These are phyloP conservation scores for Irpex lacteus DNA, from an alignment of 1,284 basidiomycete species.

Conservation along the genomic window DNA sequence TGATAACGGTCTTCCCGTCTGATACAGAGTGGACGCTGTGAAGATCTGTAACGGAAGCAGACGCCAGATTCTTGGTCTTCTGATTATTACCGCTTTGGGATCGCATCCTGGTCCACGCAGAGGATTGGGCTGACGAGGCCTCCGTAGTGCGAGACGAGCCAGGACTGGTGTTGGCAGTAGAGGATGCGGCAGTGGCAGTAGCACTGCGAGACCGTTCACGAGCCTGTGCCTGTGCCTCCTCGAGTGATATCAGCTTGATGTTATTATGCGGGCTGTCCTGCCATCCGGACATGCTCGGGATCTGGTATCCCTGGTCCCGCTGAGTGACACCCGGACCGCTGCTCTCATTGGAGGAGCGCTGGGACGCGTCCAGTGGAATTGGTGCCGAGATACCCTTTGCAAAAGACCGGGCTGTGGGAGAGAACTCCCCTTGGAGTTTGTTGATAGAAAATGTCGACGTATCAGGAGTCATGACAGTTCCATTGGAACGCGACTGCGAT, in stretches of 20 bases:
- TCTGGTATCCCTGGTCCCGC: slow-evolving; percentile 5
- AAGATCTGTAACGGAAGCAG: slow-evolving; percentile 7
- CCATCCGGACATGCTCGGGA: slow-evolving; percentile 34
- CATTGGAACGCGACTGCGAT: slow-evolving; percentile 37
- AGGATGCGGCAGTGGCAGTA: slow-evolving; percentile 36
- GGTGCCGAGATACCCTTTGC: slow-evolving; percentile 30
- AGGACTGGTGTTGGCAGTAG: not conserved
- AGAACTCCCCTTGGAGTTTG: slow-evolving; percentile 33
- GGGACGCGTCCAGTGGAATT: slow-evolving; percentile 26
- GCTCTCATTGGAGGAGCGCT: slow-evolving; percentile 16
- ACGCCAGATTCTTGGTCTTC: slow-evolving; percentile 45
- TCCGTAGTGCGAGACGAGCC: not conserved
- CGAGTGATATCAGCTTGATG: slow-evolving; percentile 68
- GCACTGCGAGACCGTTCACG: slow-evolving; percentile 51
- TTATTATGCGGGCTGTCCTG: slow-evolving; percentile 44
- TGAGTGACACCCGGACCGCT: not conserved
- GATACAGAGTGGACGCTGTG: slow-evolving; percentile 16
- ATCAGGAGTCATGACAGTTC: slow-evolving; percentile 43
- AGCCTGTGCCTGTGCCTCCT: slow-evolving; percentile 68
- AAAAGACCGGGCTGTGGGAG: slow-evolving; percentile 18
- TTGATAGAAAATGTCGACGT: slow-evolving; percentile 42
- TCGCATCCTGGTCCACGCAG: slow-evolving; percentile 29
- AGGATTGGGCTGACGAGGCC: not conserved
- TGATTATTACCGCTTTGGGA: slow-evolving; percentile 56
- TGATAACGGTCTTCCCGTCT: slow-evolving; percentile 30